These are phyloP conservation scores for Trichosporon coremiiforme DNA, from an alignment of 1,284 basidiomycete genomes.

Conservation along the genomic window DNA sequence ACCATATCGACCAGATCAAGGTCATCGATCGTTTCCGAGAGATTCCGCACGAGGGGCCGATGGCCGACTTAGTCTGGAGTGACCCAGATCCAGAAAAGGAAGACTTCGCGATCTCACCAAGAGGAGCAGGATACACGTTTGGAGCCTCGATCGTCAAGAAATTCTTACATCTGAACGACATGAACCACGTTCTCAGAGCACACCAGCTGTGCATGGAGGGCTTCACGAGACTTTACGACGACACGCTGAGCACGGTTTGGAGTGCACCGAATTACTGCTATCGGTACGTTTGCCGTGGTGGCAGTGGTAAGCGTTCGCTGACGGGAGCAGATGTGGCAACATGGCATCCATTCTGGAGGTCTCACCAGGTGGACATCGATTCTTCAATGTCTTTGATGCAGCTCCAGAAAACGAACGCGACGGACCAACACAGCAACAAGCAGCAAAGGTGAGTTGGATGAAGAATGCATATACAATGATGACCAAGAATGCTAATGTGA, in stretches of 20 bases:
- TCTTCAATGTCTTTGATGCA: conserved; percentile 96
- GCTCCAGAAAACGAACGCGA: conserved; percentile 87
- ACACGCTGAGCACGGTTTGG: conserved; percentile 96
- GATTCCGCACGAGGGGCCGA: conserved; percentile 98
- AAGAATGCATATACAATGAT: conserved; percentile 19
- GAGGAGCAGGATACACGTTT: conserved; percentile 98
- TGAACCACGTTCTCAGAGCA: conserved; percentile 96
- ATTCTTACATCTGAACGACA: conserved; percentile 89
- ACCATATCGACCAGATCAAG: conserved; percentile 99
- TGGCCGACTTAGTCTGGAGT: conserved; percentile 99
- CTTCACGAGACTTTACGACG: conserved; percentile 90
- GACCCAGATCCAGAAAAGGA: conserved; percentile 99
- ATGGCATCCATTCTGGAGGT: conserved; percentile 96
- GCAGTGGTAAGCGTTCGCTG: neutral
- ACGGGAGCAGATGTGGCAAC: conserved; percentile 82
- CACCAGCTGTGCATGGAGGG: conserved; percentile 99
- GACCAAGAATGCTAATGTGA: conserved; percentile 30
- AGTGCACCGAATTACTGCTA: conserved; percentile 96
- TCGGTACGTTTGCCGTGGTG: conserved; percentile 39
- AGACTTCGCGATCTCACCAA: conserved; percentile 98
- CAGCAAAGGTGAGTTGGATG: conserved; percentile 38
- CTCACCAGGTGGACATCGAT: conserved; percentile 82
- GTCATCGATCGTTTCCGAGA: conserved; percentile 98
- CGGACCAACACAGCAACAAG: conserved; percentile 54
- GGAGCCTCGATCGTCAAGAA: conserved; percentile 98